Conservation (phyloP, 2,329 filamentous ascomycete genomes). For the Neurospora sp. region DNA sequence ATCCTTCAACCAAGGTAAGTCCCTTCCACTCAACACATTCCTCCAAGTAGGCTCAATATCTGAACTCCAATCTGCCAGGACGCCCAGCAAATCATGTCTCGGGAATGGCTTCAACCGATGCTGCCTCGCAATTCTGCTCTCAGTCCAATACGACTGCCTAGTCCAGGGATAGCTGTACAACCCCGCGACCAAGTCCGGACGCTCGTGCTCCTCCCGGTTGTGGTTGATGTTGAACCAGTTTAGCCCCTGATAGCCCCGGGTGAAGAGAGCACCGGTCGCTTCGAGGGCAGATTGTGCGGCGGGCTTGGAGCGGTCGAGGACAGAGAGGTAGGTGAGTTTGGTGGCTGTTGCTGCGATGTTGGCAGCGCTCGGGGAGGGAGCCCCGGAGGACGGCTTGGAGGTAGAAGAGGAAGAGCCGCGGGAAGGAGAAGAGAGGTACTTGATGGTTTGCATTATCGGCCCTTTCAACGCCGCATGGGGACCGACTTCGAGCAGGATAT, state of each 20-base stretch:
- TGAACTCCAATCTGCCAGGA: slow-evolving; percentile 23
- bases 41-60: slow-evolving; percentile 29
- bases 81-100: slow-evolving; percentile 26
- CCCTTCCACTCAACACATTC: slow-evolving; percentile 26
- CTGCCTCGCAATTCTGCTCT: slow-evolving; percentile 21
- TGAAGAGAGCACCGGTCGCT: slow-evolving; percentile 21
- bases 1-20: slow-evolving; percentile 37
- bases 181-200: slow-evolving; percentile 18
- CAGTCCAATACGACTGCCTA: slow-evolving; percentile 22
- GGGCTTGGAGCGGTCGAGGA: slow-evolving; percentile 13
- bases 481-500: slow-evolving; percentile 21
- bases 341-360: slow-evolving; percentile 8
- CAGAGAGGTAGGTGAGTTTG: slow-evolving; percentile 21
- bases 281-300: slow-evolving; percentile 18
- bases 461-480: slow-evolving; percentile 22
- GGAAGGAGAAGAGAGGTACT: slow-evolving; percentile 7
- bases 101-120: slow-evolving; percentile 25
- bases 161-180: slow-evolving; percentile 24
- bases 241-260: slow-evolving; percentile 19
- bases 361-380: neutral
- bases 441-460: slow-evolving; percentile 21
- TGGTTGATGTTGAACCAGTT: slow-evolving; percentile 23
- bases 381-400: neutral
- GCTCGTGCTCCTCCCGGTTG: slow-evolving; percentile 18
- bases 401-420: neutral